A percentile compares a stretch with the other conserved stretches of the same genome.
Conservation (phyloP, 208 protist species). For the Leishmania arabica region DNA sequence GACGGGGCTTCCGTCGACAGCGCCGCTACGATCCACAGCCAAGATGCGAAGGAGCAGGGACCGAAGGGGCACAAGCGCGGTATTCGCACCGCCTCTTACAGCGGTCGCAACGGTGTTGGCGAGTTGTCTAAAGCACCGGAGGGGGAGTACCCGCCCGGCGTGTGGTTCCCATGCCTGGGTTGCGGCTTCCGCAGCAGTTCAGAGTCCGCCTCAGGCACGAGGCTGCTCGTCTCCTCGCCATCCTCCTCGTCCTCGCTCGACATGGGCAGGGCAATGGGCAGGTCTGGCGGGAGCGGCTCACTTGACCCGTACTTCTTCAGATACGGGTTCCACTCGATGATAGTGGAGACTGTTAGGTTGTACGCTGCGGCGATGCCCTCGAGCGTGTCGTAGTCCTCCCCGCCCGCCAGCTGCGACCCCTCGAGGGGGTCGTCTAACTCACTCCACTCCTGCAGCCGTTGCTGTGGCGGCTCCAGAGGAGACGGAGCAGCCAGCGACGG, state of each 20-base stretch:
- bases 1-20: too few species aligned
- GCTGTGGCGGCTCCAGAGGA: background rate
- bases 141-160: background rate
- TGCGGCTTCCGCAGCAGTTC: background rate
- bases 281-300: slow-evolving; percentile 71
- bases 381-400: slow-evolving; percentile 73
- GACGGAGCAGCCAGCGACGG: background rate
- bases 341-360: slow-evolving; percentile 39
- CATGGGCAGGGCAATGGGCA: slow-evolving; percentile 69
- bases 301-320: slow-evolving; percentile 47
- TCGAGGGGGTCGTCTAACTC: background rate
- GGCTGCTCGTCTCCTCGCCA: slow-evolving; percentile 1
- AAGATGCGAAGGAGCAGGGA: background rate
- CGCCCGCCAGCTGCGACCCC: slow-evolving; percentile 1
- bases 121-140: slow-evolving; percentile 7
- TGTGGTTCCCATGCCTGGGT: background rate
- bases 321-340: slow-evolving; percentile 76
- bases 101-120: slow-evolving; percentile 12
- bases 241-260: slow-evolving; percentile 30
- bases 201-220: background rate
- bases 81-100: background rate
- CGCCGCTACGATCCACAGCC: too few species aligned
- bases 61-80: background rate
- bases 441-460: background rate
- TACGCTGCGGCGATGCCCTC: slow-evolving; percentile 59